phyloP scores from a whole-genome alignment of 78 protist genomes.

The Planoprotostelium fungivorum region DNA sequence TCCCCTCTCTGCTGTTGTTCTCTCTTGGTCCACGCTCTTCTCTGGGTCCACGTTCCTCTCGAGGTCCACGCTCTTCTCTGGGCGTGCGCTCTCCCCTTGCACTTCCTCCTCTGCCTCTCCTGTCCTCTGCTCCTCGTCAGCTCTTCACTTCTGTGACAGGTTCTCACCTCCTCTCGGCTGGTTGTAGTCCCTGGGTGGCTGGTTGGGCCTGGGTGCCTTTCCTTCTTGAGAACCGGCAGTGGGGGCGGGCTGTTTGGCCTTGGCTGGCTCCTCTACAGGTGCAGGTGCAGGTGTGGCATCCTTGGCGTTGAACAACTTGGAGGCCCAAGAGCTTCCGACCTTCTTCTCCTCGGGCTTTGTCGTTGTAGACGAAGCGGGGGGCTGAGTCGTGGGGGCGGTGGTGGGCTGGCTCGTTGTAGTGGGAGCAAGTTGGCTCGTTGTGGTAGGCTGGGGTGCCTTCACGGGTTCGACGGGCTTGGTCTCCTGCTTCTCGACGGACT shows the following conservation, averaged over 20 bases:
- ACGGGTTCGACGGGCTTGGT: not conserved
- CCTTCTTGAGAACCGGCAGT: not conserved
- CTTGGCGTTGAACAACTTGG: not conserved
- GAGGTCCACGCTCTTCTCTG: too few relatives aligned
- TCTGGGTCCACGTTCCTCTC: too few relatives aligned
- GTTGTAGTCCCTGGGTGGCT: not conserved
- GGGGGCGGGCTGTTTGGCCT: not conserved
- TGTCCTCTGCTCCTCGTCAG: not conserved
- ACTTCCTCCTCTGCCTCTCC: conserved; percentile 2
- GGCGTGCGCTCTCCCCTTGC: too few relatives aligned
- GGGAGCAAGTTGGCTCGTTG: not conserved
- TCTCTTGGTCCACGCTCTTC: too few relatives aligned
- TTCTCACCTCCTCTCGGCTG: not conserved
- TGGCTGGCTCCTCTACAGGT: not conserved
- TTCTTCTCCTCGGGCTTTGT: not conserved
- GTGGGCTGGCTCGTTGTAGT: not conserved
- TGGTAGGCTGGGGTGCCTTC: not conserved
- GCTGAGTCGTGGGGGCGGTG: not conserved
- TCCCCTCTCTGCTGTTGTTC: too few relatives aligned
- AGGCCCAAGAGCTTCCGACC: not conserved
- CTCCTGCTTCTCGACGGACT: not conserved
- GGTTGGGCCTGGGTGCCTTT: not conserved
- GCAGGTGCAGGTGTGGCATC: not conserved
- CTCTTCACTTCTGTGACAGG: not conserved
- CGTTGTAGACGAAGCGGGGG: not conserved